Percentiles rank a stretch among this genome's conserved stretches.
These are phyloP conservation scores for Erythrophleum ivorense DNA, from an alignment of 331 rosid genomes.

Conservation along the genomic window DNA sequence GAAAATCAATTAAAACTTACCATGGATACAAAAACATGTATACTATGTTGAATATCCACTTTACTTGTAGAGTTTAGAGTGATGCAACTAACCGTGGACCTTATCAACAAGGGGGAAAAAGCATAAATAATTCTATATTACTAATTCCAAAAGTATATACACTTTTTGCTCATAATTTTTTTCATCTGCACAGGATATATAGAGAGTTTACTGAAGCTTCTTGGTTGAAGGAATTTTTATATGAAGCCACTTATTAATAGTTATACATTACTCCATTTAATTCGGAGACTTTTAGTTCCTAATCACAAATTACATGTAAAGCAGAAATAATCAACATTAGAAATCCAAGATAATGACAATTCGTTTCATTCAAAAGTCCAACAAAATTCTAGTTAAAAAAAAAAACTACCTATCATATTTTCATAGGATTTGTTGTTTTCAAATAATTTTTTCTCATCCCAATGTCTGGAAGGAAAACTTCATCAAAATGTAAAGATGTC, in stretches of 20 bases:
- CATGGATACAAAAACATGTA: no score
- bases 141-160: slow-evolving; percentile 18
- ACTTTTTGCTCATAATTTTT: slow-evolving; percentile 20
- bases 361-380: neutral
- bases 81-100: slow-evolving; percentile 76
- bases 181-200: neutral
- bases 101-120: slow-evolving; percentile 40
- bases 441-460: neutral
- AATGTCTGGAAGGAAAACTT: neutral
- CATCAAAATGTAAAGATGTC: neutral
- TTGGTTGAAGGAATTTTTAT: neutral
- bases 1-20: neutral
- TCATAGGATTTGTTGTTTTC: neutral
- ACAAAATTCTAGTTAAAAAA: neutral
- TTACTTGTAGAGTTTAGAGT: no score
- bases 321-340: slow-evolving; percentile 16
- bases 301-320: neutral
- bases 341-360: neutral
- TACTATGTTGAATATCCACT: no score
- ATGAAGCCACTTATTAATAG: neutral
- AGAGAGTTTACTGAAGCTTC: slow-evolving; percentile 3
- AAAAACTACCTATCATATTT: neutral
- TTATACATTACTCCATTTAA: neutral
- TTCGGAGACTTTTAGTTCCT: slow-evolving; percentile 5
- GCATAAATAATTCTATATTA: slow-evolving; percentile 21